A percentile compares a stretch with the other conserved stretches of the same genome.
Evolutionary conservation across 2,329 filamentous ascomycete species (phyloP).

Genomic region (Nothopassalora personata): DNA sequence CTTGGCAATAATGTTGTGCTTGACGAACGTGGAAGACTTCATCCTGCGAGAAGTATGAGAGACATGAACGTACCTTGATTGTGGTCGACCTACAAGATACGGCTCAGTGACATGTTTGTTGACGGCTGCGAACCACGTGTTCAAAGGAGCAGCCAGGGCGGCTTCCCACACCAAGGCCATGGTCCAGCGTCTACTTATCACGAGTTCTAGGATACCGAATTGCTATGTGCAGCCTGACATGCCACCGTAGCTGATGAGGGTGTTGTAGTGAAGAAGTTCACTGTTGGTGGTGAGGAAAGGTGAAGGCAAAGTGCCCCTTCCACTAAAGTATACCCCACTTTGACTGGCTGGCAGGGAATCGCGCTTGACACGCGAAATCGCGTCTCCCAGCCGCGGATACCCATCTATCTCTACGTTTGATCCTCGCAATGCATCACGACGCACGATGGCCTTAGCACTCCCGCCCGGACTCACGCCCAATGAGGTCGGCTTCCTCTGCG

Average conservation of each 20-base stretch:
- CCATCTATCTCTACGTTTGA: neutral
- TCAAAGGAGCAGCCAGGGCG: constrained; percentile 19
- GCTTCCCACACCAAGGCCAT: constrained; percentile 16
- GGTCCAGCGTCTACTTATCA: neutral
- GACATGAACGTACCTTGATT: constrained; percentile 16
- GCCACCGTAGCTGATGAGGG: neutral
- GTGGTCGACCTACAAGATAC: constrained; percentile 49
- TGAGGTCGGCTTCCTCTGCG: constrained; percentile 89
- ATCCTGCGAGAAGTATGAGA: constrained; percentile 51
- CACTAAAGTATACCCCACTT: neutral
- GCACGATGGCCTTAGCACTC: constrained; percentile 56
- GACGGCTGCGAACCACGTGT: constrained; percentile 35
- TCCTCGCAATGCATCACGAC: constrained; percentile 6
- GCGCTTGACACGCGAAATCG: neutral
- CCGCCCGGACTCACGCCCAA: constrained; percentile 68
- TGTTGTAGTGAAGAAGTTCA: neutral
- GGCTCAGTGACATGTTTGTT: constrained; percentile 49
- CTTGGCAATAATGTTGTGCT: constrained; percentile 77
- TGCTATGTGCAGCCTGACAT: neutral
- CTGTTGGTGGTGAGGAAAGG: constrained; percentile 1
- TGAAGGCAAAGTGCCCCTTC: neutral
- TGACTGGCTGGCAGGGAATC: neutral
- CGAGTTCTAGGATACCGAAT: neutral
- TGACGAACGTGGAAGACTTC: constrained; percentile 88
- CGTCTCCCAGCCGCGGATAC: neutral